phyloP scores from a whole-genome alignment of 768 basidiomycete genomes.

The Xerocomus potaroensis region DNA sequence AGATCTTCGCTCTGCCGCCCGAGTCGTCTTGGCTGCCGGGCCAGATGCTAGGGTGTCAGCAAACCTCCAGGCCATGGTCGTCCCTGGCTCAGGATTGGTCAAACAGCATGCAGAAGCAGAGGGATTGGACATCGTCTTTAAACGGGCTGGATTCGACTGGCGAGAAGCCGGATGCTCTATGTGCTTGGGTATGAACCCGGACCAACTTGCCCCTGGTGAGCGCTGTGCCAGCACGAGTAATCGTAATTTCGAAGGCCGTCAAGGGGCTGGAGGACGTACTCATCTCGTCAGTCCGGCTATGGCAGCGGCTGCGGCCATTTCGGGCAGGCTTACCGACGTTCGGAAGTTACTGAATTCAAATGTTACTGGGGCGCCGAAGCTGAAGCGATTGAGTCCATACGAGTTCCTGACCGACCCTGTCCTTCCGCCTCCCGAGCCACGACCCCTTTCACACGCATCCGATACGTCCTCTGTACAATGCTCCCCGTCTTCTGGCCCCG shows the following conservation, averaged over 20 bases:
- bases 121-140: slow-evolving; percentile 81
- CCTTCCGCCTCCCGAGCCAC: slow-evolving; percentile 50
- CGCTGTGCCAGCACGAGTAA: slow-evolving; percentile 92
- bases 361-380: slow-evolving; percentile 42
- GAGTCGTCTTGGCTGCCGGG: slow-evolving; percentile 70
- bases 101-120: slow-evolving; percentile 91
- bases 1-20: slow-evolving; percentile 83
- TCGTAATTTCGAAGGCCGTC: slow-evolving; percentile 89
- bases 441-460: slow-evolving; percentile 32
- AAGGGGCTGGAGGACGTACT: slow-evolving; percentile 84
- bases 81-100: slow-evolving; percentile 86
- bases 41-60: slow-evolving; percentile 69
- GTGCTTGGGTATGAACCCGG: slow-evolving; percentile 96
- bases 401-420: slow-evolving; percentile 77
- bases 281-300: slow-evolving; percentile 89
- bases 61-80: slow-evolving; percentile 81
- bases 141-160: slow-evolving; percentile 92
- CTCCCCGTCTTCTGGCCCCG: slow-evolving; percentile 43
- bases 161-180: slow-evolving; percentile 94
- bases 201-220: slow-evolving; percentile 77
- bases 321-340: slow-evolving; percentile 81
- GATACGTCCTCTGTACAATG: slow-evolving; percentile 28
- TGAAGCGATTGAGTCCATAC: slow-evolving; percentile 67
- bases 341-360: slow-evolving; percentile 61
- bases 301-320: slow-evolving; percentile 88